A percentile compares a stretch with the other conserved stretches of the same genome.
Conservation (phyloP, 2,329 filamentous ascomycete species). For the Aspergillus luchuensis region DNA sequence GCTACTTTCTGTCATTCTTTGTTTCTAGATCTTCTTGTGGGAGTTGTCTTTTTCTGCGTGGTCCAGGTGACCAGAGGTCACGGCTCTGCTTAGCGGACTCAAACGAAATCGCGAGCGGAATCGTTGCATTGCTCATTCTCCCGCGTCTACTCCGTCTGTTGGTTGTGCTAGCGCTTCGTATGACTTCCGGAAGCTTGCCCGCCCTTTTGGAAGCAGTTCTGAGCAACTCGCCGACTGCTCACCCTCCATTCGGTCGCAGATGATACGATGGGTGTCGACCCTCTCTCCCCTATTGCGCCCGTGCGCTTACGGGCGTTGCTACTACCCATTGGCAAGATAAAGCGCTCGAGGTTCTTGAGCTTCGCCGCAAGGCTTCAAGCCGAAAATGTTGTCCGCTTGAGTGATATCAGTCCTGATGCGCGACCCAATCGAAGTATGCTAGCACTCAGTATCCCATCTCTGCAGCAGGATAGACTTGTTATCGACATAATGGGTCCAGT, state of each 20-base stretch:
- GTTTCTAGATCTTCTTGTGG: not conserved
- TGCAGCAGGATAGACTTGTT: not conserved
- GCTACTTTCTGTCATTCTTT: not conserved
- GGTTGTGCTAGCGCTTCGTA: constrained; percentile 17
- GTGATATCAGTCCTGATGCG: constrained; percentile 82
- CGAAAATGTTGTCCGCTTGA: constrained; percentile 79
- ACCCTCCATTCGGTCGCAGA: constrained; percentile 37
- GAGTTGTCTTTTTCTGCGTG: not conserved
- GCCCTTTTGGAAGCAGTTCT: constrained; percentile 37
- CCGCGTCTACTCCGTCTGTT: not conserved
- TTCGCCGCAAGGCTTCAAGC: constrained; percentile 77
- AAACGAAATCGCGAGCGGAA: not conserved
- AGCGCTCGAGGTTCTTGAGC: constrained; percentile 72
- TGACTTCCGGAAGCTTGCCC: constrained; percentile 26
- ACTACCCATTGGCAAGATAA: constrained; percentile 84
- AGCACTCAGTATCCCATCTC: not conserved
- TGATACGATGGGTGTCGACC: constrained; percentile 80
- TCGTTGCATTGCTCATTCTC: not conserved
- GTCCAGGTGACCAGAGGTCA: not conserved
- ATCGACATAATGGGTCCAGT: not conserved
- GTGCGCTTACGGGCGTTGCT: constrained; percentile 87
- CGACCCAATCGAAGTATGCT: constrained; percentile 80
- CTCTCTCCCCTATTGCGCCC: constrained; percentile 85
- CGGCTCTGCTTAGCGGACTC: not conserved
- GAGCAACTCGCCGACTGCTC: constrained; percentile 36